These are phyloP conservation scores for Fraxinus ornus DNA, from an alignment of 305 asterid genomes.

Conservation along the genomic window DNA sequence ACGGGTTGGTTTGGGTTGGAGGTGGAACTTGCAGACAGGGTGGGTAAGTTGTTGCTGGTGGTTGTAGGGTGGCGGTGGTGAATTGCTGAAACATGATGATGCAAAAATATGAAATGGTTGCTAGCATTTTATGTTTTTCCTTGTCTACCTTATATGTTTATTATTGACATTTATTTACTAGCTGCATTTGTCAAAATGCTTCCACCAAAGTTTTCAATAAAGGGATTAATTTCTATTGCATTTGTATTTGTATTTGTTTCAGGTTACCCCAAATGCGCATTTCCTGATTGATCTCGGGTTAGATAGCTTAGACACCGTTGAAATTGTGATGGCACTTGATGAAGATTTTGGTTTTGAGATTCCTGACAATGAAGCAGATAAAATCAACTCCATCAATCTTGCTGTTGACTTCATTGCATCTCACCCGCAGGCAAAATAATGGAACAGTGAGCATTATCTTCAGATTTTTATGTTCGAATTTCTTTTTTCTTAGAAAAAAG, in stretches of 20 bases:
- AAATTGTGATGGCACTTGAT: constrained; percentile 52
- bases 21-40: neutral
- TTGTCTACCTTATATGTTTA: neutral
- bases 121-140: neutral
- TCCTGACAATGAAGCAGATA: constrained; percentile 59
- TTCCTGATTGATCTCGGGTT: constrained; percentile 58
- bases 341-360: constrained; percentile 22
- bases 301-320: constrained; percentile 62
- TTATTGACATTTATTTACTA: neutral
- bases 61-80: neutral
- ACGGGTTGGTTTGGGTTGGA: neutral
- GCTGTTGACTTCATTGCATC: constrained; percentile 63
- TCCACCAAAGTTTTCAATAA: neutral
- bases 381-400: constrained; percentile 46
- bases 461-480: neutral
- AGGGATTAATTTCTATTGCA: neutral
- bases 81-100: neutral
- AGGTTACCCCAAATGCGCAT: constrained; percentile 56
- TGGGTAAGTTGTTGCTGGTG: neutral
- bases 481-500: neutral
- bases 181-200: neutral
- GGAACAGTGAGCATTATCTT: neutral
- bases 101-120: neutral
- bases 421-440: constrained; percentile 63
- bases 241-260: neutral